Base-by-base conservation (phyloP, 345 rosid species). In the Populus alba region DNA sequence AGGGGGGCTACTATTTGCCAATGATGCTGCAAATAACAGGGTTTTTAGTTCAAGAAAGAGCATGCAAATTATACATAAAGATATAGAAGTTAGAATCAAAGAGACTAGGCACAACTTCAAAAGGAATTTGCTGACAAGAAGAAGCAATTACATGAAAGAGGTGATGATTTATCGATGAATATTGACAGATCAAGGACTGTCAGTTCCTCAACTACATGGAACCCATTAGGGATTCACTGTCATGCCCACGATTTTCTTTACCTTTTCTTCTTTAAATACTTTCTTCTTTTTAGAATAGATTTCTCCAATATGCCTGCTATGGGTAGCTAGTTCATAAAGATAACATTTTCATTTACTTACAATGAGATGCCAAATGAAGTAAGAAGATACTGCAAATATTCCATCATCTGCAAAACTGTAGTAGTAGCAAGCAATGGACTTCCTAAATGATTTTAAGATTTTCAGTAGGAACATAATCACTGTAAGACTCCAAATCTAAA, bases 11-110 rank as follows among this genome's bases (percentile, higher is more conserved):
- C 74, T 85, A 75, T 76, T 89, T 72, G 78, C 87, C 59, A 90
- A 82, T 66, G 94, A 89, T 75, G 92, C 94, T 90, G 89, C 85
- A 84, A 74, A 69, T 27, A 62, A 71, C 12, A 68, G 71, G 39
- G 41, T 12, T 51, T 57, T 45, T 15, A 20, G 47, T 38, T 65
- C 5, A 43, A 41, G 23, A 37, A 71, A 77, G 70, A 68, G 13
- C 29, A 55, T 20, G 3, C 53, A 23, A 20, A 25, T 79, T 31
- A 72, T 27, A 51, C 10, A 74, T 62, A 45, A 79, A 41, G 45
- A 25, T 33, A 67, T 38, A 38, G 18, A 59, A n/a, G 22, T 23
- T n/a, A 59, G 11, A 29, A 29, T 63, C 12, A 61, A 71, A 70
- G 74, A 75, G 77, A 53, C 47, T 22, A 74, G 37, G 23, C 23